Percentiles rank a stretch among this genome's conserved stretches.
phyloP scores from a whole-genome alignment of 257 asterid genomes.

The Nicotiana obtusifolia region DNA sequence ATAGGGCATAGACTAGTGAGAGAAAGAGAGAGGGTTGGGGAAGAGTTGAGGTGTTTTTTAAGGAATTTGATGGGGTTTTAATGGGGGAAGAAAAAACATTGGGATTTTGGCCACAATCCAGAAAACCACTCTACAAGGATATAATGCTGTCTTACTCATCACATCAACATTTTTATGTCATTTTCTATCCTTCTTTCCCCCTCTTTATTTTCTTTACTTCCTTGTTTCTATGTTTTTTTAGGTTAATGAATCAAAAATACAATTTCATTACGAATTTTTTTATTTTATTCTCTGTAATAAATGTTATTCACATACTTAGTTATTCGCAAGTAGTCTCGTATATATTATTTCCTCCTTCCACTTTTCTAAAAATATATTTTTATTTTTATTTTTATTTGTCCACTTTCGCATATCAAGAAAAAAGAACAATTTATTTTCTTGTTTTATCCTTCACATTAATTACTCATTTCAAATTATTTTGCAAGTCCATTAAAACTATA shows the following conservation, averaged over 20 bases:
- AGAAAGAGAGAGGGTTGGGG: not conserved
- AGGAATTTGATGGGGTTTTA: conserved; percentile 7
- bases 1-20: conserved; percentile 24
- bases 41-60: conserved; percentile 8
- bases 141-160: conserved; percentile 50
- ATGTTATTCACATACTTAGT: too few species aligned
- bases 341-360: too few species aligned
- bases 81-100: conserved; percentile 19
- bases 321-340: too few species aligned
- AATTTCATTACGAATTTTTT: too few species aligned
- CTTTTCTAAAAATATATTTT: too few species aligned
- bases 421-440: too few species aligned
- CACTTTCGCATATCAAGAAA: too few species aligned
- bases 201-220: not conserved
- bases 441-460: too few species aligned
- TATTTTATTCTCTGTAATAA: too few species aligned
- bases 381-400: too few species aligned
- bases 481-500: too few species aligned
- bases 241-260: not conserved
- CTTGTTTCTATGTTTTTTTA: not conserved
- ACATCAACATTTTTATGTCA: not conserved
- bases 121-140: conserved; percentile 10
- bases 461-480: too few species aligned
- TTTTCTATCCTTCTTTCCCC: not conserved
- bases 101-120: conserved; percentile 28